Evolutionary conservation across 257 asterid species (phyloP), one percentile per base, ranked within the genome.

Genomic region (Fraxinus americana): DNA sequence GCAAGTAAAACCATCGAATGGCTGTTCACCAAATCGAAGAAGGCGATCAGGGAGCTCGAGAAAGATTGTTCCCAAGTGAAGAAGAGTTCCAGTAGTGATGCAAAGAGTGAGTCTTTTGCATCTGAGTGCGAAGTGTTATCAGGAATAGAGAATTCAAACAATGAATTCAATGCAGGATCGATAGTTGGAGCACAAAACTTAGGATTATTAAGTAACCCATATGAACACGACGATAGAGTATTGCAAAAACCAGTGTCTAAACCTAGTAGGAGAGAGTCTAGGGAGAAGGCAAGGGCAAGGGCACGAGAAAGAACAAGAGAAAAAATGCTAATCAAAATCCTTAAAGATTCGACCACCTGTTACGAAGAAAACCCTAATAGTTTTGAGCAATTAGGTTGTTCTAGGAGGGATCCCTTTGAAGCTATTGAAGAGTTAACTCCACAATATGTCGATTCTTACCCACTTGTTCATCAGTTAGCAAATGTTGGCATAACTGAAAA

Each of bases 1-100:
- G 95, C 94, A 1, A 91, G 97, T 87, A 87, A 90, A 29, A 91
- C 97, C 1, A 91, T 91, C 0, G 97, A 90, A 82, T 91, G 97
- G 97, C 85, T 91, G n/a, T 87, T 91, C 35, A 75, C 84, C 4
- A 85, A 91, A 25, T 90, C 97, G 38, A 88, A 83, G 63, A 81
- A 82, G 79, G 91, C 93, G 14, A 91, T 91, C 77, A 86, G 85
- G 66, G 92, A 90, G 70, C 83, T 91, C 63, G 30, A 45, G 72
- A 41, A 48, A 17, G 83, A 85, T n/a, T 72, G 63, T 41, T 75
- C 73, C 36, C 83, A 79, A 71, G 82, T 63, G 21, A 67, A 71
- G 3, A 21, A 72, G 57, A 9, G 41, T 41, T 72, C 79, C 70
- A 39, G 14, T 25, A 73, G 77, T 45, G 80, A 81, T 9, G 79